A percentile compares a stretch with the other conserved stretches of the same genome.
phyloP scores from a whole-genome alignment of 768 basidiomycete species.

The Mycena filopes region DNA sequence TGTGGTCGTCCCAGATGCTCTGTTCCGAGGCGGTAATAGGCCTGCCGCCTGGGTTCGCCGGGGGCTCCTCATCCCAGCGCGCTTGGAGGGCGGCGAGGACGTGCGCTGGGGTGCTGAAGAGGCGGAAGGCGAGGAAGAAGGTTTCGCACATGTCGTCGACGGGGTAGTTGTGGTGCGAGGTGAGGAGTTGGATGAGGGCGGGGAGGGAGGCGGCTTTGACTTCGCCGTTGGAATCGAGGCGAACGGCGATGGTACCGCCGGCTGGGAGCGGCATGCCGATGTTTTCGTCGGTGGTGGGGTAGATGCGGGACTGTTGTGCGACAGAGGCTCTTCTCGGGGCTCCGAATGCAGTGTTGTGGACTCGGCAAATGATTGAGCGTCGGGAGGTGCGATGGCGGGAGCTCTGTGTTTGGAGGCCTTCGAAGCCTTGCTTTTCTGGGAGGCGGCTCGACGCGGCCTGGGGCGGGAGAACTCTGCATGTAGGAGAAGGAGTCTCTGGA shows the following conservation, averaged over 20 bases:
- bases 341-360: constrained; percentile 14
- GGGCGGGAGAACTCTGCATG: constrained; percentile 16
- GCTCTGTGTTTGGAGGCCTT: constrained; percentile 13
- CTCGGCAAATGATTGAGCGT: constrained; percentile 10
- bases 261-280: constrained; percentile 42
- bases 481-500: constrained; percentile 33
- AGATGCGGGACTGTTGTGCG: constrained; percentile 41
- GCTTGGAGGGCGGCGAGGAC: constrained; percentile 52
- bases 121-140: constrained; percentile 80
- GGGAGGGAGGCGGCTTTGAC: constrained; percentile 48
- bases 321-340: constrained; percentile 26
- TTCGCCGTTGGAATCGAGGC: constrained; percentile 38
- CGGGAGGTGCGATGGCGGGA: constrained; percentile 11
- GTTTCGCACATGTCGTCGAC: constrained; percentile 59
- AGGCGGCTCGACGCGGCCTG: not conserved
- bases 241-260: constrained; percentile 36
- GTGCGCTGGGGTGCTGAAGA: constrained; percentile 64
- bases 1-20: constrained; percentile 51
- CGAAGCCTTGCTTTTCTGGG: not conserved
- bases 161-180: constrained; percentile 49
- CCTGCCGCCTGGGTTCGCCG: constrained; percentile 14
- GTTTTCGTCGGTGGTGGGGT: constrained; percentile 39
- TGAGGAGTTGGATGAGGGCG: constrained; percentile 58
- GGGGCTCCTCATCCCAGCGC: constrained; percentile 59
- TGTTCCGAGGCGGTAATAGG: constrained; percentile 44